Evolutionary conservation across 495 filamentous ascomycete species (phyloP).

Genomic region (Bryoglossum gracile): DNA sequence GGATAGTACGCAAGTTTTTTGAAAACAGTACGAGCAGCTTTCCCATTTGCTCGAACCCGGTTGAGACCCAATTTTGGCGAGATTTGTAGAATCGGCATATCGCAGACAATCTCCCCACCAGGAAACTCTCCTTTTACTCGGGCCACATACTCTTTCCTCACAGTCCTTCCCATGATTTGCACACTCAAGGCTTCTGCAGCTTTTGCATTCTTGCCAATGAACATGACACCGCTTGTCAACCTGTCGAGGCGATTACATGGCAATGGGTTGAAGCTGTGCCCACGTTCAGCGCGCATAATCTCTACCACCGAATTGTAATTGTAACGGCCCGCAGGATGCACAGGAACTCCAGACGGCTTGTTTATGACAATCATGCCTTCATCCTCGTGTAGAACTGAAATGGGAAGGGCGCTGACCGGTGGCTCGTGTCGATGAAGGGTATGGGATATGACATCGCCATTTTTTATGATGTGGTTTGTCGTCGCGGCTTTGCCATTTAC

Average conservation of each 20-base stretch:
- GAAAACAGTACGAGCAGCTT: constrained; percentile 83
- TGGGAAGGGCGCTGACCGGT: constrained; percentile 71
- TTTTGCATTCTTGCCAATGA: constrained; percentile 76
- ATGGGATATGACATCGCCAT: constrained; percentile 83
- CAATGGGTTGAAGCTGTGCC: constrained; percentile 61
- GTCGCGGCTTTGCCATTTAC: constrained; percentile 61
- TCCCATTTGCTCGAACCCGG: constrained; percentile 84
- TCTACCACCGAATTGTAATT: constrained; percentile 90
- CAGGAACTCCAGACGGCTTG: constrained; percentile 90
- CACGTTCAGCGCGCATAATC: constrained; percentile 77
- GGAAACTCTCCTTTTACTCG: constrained; percentile 88
- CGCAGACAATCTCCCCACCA: constrained; percentile 72
- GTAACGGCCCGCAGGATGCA: constrained; percentile 91
- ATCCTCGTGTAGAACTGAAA: constrained; percentile 82
- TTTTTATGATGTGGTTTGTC: constrained; percentile 54
- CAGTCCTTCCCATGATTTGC: constrained; percentile 65
- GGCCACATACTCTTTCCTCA: constrained; percentile 92
- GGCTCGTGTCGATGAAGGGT: constrained; percentile 95
- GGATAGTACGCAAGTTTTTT: constrained; percentile 83
- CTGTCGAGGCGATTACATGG: constrained; percentile 92
- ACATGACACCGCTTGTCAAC: constrained; percentile 94
- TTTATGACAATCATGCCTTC: constrained; percentile 90
- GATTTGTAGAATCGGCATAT: constrained; percentile 88
- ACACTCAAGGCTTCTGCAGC: constrained; percentile 68
- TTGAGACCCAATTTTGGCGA: constrained; percentile 94